Percentiles rank a stretch among this genome's conserved stretches.
Conservation (phyloP, 345 rosid genomes). For the Anacardium occidentale region DNA sequence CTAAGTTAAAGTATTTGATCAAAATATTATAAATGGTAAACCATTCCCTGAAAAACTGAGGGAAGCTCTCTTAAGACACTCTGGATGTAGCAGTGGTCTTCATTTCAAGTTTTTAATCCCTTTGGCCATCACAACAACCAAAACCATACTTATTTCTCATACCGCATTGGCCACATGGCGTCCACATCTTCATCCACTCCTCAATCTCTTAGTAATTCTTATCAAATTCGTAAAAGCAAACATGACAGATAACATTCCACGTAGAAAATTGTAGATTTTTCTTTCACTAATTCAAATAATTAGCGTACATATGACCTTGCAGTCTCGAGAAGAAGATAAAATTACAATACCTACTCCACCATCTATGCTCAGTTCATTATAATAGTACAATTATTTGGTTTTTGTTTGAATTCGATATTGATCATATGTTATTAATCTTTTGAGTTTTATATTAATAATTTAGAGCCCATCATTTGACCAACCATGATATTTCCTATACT, state of each 20-base stretch:
- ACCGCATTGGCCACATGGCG: slow-evolving; percentile 14
- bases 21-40: too few species aligned
- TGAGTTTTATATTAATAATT: neutral
- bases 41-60: too few species aligned
- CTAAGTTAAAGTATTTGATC: too few species aligned
- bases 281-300: neutral
- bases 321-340: slow-evolving; percentile 13
- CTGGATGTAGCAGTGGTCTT: neutral
- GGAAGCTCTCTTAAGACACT: too few species aligned
- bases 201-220: neutral
- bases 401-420: neutral
- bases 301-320: neutral
- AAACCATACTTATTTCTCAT: neutral
- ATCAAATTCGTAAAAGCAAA: neutral
- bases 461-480: slow-evolving; percentile 25
- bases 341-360: slow-evolving; percentile 37
- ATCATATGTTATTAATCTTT: neutral
- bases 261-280: neutral
- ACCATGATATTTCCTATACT: neutral
- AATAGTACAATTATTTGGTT: slow-evolving; percentile 1
- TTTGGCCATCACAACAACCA: neutral
- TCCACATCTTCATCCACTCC: slow-evolving; percentile 3
- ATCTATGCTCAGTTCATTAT: neutral
- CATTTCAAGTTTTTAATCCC: slow-evolving; percentile 2
- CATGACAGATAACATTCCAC: slow-evolving; percentile 27